Percentiles rank a stretch among this genome's conserved stretches.
phyloP scores from a whole-genome alignment of 495 filamentous ascomycete species.

The Aspergillus sclerotiicarbonarius region DNA sequence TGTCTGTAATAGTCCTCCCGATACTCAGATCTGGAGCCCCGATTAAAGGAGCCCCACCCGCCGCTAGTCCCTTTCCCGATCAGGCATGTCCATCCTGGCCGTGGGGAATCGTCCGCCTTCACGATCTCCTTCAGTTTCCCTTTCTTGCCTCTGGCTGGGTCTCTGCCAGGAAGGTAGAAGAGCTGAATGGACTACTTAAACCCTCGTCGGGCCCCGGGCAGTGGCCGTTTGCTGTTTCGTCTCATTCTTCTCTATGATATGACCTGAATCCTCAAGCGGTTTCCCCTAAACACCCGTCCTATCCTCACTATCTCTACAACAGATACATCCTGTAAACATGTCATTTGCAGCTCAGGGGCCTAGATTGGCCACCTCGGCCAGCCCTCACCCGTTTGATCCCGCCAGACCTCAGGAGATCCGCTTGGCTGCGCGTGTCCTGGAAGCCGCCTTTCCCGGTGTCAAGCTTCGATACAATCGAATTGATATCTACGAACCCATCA shows the following conservation, averaged over 20 bases:
- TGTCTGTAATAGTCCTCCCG: too few relatives aligned
- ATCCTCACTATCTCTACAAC: not conserved
- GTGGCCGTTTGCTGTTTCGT: not conserved
- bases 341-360: conserved; percentile 17
- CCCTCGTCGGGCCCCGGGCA: not conserved
- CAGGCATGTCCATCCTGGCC: conserved; percentile 26
- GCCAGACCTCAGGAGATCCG: conserved; percentile 43
- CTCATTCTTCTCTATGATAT: not conserved
- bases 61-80: conserved; percentile 17
- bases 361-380: conserved; percentile 1
- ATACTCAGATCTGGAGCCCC: too few relatives aligned
- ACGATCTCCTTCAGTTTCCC: not conserved
- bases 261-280: not conserved
- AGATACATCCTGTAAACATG: conserved; percentile 6
- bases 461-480: conserved; percentile 45
- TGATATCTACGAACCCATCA: conserved; percentile 44
- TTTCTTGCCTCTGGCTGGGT: not conserved
- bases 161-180: too few relatives aligned
- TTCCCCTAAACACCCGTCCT: not conserved
- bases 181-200: not conserved
- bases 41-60: conserved; percentile 11
- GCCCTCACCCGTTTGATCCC: conserved; percentile 44
- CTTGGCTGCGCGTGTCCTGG: conserved; percentile 37
- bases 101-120: not conserved
- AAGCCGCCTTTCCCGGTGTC: conserved; percentile 39